Evolutionary conservation across 768 basidiomycete genomes (phyloP).

Genomic region (Russula vinacea): DNA sequence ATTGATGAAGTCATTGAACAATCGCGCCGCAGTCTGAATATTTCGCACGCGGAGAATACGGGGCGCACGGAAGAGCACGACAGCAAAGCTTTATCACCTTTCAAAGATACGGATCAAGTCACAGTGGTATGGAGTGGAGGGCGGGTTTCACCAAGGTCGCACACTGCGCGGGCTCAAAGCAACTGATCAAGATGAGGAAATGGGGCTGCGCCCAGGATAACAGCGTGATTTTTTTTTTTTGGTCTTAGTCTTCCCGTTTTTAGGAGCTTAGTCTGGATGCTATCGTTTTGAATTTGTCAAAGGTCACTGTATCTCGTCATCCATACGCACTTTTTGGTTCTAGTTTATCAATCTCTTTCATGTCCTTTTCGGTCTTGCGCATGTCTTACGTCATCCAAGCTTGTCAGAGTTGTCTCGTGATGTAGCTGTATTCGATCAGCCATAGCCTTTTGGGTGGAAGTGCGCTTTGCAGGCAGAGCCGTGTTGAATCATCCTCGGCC

Average conservation of each 20-base stretch:
- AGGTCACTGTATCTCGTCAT: slow-evolving; percentile 16
- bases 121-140: slow-evolving; percentile 1
- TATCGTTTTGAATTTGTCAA: slow-evolving; percentile 14
- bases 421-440: background rate
- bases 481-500: background rate
- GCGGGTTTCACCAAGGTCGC: slow-evolving; percentile 4
- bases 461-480: too few relatives aligned
- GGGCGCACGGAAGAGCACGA: slow-evolving; percentile 1
- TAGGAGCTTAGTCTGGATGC: slow-evolving; percentile 21
- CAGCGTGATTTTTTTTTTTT: background rate
- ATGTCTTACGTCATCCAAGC: slow-evolving; percentile 9
- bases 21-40: slow-evolving; percentile 7
- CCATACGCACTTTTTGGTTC: slow-evolving; percentile 16
- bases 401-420: background rate
- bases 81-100: background rate
- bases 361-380: background rate
- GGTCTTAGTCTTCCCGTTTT: background rate
- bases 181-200: background rate
- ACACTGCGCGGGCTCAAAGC: slow-evolving; percentile 4
- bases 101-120: slow-evolving; percentile 8
- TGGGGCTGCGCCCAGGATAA: background rate
- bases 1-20: slow-evolving; percentile 15
- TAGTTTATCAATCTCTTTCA: background rate
- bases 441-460: too few relatives aligned
- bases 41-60: background rate